Evolutionary conservation across 2,329 filamentous ascomycete species (phyloP), one percentile per base, ranked within the genome.

Genomic region (Beauveria pseudobassiana): DNA sequence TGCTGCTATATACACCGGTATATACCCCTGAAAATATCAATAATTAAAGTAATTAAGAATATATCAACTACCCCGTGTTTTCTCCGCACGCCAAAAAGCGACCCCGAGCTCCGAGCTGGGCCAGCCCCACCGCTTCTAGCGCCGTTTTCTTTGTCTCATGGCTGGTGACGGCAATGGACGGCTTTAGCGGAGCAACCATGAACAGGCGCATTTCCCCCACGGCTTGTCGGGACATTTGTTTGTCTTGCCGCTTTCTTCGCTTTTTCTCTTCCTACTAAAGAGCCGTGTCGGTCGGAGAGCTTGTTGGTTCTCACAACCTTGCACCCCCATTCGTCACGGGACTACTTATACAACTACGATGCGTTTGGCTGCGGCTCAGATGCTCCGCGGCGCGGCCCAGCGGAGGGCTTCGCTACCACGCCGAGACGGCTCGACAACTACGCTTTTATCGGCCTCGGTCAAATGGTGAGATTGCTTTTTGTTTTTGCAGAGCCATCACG

Each of bases 391-490:
- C 72, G 43, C 64, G 45, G 68, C 70, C 62, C 77, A 77, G 65
- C 74, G 74, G 63, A 77, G 82, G 72, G 73, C n/a, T 85, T 86
- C 68, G 79, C 81, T 22, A 76, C 74, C 10, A 78, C 82, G 55
- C 61, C 78, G 12, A 69, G 74, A 30, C 73, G 79, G 62, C 68
- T 80, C 59, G 80, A 84, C 50, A 80, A 72, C 50, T 86, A 85
- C 73, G 83, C 78, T 68, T 86, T 86, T 67, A 78, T 86, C 61
- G 83, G 83, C 16, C 72, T 86, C 16, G 83, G 83, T 6, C 83
- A 85, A 65, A 86, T 86, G 83, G 82, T 85, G 73, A 34, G 77
- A 68, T 5, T 51, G 18, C 8, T 14, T 20, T 20, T 43, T 10
- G 14, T 38, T 14, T 34, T 34, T 34, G 12, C 34, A 38, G 34